Conservation (phyloP, 208 protist genomes). For the Acanthamoeba rhysodes region DNA sequence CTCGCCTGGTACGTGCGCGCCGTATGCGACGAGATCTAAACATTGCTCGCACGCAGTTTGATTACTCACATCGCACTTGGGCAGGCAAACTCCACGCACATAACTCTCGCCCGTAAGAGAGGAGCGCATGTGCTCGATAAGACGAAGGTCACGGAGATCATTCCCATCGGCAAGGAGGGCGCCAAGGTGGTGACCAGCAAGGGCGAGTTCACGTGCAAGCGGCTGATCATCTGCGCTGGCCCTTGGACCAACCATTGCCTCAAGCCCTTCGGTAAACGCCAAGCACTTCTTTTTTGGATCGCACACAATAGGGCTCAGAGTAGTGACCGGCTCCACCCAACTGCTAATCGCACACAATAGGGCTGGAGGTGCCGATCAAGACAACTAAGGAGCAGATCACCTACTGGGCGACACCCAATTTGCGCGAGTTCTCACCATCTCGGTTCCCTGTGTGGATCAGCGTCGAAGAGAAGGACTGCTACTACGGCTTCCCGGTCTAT, state of each 20-base stretch:
- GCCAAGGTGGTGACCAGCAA: slow-evolving; percentile 29
- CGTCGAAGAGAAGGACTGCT: slow-evolving; percentile 58
- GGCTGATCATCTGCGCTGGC: slow-evolving; percentile 59
- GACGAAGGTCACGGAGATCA: slow-evolving; percentile 13
- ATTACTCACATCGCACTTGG: neutral
- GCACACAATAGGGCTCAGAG: no score
- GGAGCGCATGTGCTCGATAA: slow-evolving; percentile 13
- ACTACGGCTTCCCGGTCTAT: slow-evolving; percentile 75
- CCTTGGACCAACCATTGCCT: slow-evolving; percentile 66
- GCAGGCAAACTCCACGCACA: slow-evolving; percentile 58
- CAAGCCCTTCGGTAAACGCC: neutral
- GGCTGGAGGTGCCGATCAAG: slow-evolving; percentile 40
- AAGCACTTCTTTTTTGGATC: neutral
- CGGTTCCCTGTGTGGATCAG: slow-evolving; percentile 75
- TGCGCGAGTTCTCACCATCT: slow-evolving; percentile 1
- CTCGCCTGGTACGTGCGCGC: neutral
- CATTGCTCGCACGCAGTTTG: neutral
- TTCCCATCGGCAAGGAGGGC: slow-evolving; percentile 63
- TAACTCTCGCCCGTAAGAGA: slow-evolving; percentile 35
- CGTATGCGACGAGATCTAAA: neutral
- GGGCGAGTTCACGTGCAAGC: slow-evolving; percentile 54
- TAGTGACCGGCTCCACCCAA: no score
- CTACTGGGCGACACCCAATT: slow-evolving; percentile 61
- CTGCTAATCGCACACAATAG: neutral
- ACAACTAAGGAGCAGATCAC: slow-evolving; percentile 72